These are phyloP conservation scores for Gardenia jasminoides DNA, from an alignment of 257 asterid genomes.

Conservation along the genomic window DNA sequence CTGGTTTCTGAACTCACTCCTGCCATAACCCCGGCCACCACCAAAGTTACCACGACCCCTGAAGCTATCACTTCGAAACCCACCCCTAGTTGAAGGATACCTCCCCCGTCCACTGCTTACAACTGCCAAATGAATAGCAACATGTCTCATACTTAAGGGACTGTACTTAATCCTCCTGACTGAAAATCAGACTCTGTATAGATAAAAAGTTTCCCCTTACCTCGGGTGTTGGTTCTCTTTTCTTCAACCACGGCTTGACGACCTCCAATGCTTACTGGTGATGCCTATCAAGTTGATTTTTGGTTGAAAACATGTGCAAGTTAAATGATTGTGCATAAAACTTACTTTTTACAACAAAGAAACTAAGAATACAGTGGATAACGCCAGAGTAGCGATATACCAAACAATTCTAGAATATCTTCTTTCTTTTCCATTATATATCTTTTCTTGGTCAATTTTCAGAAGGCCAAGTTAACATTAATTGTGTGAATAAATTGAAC, in stretches of 20 bases:
- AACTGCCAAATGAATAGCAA: conserved; percentile 34
- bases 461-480: neutral
- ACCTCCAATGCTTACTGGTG: conserved; percentile 61
- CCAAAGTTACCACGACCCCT: conserved; percentile 58
- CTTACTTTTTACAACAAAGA: too few species aligned
- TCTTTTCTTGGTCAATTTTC: too few species aligned
- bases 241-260: conserved; percentile 67
- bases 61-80: conserved; percentile 55
- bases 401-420: neutral
- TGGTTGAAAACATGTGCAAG: neutral
- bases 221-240: conserved; percentile 79
- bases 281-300: conserved; percentile 43
- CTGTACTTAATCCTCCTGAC: neutral
- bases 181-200: neutral
- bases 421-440: too few species aligned
- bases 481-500: neutral
- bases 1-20: conserved; percentile 57
- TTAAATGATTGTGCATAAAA: too few species aligned
- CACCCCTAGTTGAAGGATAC: conserved; percentile 53
- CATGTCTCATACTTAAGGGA: neutral
- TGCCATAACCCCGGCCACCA: conserved; percentile 50
- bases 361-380: too few species aligned
- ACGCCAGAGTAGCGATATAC: too few species aligned
- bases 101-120: conserved; percentile 57
- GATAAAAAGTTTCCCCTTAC: conserved; percentile 32